Conservation (phyloP, 176 grass and related monocot species). For the Juncus inflexus region DNA sequence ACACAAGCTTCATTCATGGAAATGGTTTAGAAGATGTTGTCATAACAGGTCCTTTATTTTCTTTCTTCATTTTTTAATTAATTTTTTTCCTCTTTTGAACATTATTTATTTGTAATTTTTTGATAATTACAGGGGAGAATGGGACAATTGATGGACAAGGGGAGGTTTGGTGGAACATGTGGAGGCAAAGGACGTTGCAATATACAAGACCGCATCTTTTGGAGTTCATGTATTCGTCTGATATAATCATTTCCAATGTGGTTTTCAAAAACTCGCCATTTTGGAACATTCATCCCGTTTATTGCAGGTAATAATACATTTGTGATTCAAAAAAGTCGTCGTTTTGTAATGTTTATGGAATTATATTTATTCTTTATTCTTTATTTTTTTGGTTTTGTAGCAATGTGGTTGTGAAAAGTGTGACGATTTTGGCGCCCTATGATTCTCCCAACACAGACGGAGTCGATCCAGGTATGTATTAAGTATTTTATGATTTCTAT, state of each 20-base stretch:
- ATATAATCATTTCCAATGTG: constrained; percentile 66
- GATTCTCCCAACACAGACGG: constrained; percentile 94
- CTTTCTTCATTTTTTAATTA: not conserved
- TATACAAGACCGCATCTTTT: constrained; percentile 76
- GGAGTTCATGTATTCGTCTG: constrained; percentile 74
- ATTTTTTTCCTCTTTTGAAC: not conserved
- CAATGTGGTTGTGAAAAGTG: constrained; percentile 79
- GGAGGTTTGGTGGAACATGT: constrained; percentile 87
- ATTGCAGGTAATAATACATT: constrained; percentile 54
- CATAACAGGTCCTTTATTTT: constrained; percentile 53
- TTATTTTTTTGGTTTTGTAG: constrained; percentile 34
- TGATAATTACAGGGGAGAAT: constrained; percentile 55
- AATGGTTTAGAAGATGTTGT: constrained; percentile 74
- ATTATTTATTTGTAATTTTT: not conserved
- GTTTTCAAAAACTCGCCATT: constrained; percentile 79
- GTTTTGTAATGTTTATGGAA: constrained; percentile 1
- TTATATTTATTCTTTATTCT: not conserved
- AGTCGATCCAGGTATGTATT: constrained; percentile 70
- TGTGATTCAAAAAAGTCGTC: not conserved
- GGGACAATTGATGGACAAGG: constrained; percentile 94
- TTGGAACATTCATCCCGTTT: constrained; percentile 99
- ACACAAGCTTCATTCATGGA: constrained; percentile 90
- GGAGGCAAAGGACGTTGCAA: constrained; percentile 65
- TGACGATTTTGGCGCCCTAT: constrained; percentile 78
- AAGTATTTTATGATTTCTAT: not conserved